These are phyloP conservation scores for Blumeriella jaapii DNA, from an alignment of 2,329 filamentous ascomycete species.

Conservation along the genomic window DNA sequence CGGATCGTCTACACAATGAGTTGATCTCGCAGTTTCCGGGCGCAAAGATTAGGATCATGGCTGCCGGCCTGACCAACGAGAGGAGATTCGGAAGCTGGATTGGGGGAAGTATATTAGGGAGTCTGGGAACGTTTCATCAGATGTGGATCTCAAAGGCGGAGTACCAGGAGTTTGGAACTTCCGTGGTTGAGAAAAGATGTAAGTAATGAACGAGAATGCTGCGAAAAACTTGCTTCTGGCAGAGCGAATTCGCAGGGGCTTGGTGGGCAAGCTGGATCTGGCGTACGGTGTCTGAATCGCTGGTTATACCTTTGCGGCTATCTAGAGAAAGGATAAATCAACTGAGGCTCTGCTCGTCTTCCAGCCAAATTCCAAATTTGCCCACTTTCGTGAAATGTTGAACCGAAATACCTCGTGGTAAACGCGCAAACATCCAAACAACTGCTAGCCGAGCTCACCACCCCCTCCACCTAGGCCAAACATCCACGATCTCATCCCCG, in stretches of 20 bases:
- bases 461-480: constrained; percentile 61
- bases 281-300: constrained; percentile 18
- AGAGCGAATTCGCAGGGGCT: too few relatives aligned
- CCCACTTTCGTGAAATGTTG: background rate
- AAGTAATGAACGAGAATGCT: too few relatives aligned
- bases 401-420: too few relatives aligned
- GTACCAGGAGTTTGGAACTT: constrained; percentile 87
- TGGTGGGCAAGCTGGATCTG: too few relatives aligned
- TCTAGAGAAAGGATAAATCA: constrained; percentile 1
- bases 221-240: too few relatives aligned
- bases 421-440: too few relatives aligned
- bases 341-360: background rate
- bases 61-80: constrained; percentile 77
- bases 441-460: too few relatives aligned
- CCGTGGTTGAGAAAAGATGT: constrained; percentile 92
- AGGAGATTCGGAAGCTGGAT: constrained; percentile 91
- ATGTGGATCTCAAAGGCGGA: constrained; percentile 99
- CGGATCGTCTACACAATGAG: constrained; percentile 79
- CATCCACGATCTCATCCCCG: constrained; percentile 56
- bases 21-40: constrained; percentile 72
- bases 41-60: constrained; percentile 77
- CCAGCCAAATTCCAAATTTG: background rate
- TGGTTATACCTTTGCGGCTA: constrained; percentile 10
- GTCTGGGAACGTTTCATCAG: constrained; percentile 94
- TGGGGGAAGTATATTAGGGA: constrained; percentile 89